These are phyloP conservation scores for Fusarium redolens DNA, from an alignment of 2,329 filamentous ascomycete genomes.

Conservation along the genomic window DNA sequence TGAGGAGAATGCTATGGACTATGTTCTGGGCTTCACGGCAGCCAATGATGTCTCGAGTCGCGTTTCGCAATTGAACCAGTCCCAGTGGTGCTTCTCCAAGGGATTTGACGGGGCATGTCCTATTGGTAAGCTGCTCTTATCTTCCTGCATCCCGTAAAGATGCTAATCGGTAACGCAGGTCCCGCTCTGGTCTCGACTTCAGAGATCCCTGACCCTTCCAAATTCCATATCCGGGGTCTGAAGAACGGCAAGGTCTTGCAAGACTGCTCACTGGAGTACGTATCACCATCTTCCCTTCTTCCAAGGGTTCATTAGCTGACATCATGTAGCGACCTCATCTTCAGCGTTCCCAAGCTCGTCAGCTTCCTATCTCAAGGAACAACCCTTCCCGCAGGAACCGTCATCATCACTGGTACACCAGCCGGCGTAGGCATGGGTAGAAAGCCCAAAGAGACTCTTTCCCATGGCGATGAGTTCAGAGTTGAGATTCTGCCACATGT, in stretches of 20 bases:
- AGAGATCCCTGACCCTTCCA: neutral
- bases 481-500: slow-evolving; percentile 58
- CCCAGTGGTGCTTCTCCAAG: slow-evolving; percentile 19
- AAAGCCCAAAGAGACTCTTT: slow-evolving; percentile 52
- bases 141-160: fast-evolving
- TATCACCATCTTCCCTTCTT: fast-evolving
- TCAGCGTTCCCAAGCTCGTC: slow-evolving; percentile 59
- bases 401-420: slow-evolving; percentile 58
- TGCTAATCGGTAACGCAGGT: neutral
- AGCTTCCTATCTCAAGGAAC: slow-evolving; percentile 58
- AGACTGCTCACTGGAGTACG: slow-evolving; percentile 2
- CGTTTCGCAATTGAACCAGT: neutral
- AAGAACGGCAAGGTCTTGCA: slow-evolving; percentile 5
- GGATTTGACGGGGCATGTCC: slow-evolving; percentile 11
- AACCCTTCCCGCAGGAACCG: slow-evolving; percentile 54
- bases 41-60: slow-evolving; percentile 12
- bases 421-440: slow-evolving; percentile 55
- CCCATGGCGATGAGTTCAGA: slow-evolving; percentile 55
- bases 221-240: neutral
- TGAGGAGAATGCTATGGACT: neutral
- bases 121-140: neutral
- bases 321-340: slow-evolving; percentile 62
- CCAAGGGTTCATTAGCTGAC: neutral
- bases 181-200: neutral
- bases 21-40: neutral